phyloP scores from a whole-genome alignment of 2,329 filamentous ascomycete species.

The Nemania sp. region DNA sequence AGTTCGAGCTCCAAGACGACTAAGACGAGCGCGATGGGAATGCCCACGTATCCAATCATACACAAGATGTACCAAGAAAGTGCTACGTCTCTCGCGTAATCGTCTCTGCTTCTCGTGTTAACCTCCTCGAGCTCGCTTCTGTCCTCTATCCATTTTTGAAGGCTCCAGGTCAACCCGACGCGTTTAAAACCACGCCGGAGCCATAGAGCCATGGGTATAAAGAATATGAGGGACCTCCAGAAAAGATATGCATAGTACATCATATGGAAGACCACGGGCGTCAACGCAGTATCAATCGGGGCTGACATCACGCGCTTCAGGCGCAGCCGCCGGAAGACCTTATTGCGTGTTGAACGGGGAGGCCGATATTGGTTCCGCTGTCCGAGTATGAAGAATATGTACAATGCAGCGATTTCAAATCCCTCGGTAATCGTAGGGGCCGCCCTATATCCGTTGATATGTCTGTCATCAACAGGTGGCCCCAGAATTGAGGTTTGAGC shows the following conservation, averaged over 20 bases:
- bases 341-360: background rate
- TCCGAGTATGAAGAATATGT: background rate
- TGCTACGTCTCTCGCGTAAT: background rate
- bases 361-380: background rate
- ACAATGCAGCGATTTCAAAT: background rate
- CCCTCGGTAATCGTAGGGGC: too few species aligned
- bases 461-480: too few species aligned
- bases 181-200: background rate
- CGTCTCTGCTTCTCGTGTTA: background rate
- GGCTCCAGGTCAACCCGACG: background rate
- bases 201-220: too few species aligned
- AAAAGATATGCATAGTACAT: background rate
- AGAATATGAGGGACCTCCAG: background rate
- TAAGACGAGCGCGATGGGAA: background rate
- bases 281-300: too few species aligned
- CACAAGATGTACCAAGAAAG: conserved; percentile 6
- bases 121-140: background rate
- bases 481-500: background rate
- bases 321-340: background rate
- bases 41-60: background rate
- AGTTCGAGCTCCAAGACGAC: background rate
- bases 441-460: too few species aligned
- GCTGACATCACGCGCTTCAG: background rate
- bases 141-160: background rate
- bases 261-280: background rate